Evolutionary conservation across 768 basidiomycete genomes (phyloP).

Genomic region (Filobasidium floriforme): DNA sequence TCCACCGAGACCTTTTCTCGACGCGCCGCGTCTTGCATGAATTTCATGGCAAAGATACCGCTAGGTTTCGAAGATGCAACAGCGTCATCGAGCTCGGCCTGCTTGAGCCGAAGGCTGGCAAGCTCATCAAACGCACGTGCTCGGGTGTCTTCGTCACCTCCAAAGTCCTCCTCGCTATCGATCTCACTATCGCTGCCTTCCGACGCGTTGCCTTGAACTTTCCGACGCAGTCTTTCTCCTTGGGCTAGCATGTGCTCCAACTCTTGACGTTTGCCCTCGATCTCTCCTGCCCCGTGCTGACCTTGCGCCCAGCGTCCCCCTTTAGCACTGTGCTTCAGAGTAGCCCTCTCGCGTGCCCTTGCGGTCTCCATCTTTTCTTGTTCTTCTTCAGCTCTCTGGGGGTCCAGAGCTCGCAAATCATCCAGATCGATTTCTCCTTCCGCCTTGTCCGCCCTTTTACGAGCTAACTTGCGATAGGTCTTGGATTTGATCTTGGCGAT

Average conservation of each 20-base stretch:
- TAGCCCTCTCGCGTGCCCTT: constrained; percentile 80
- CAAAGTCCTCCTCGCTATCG: constrained; percentile 49
- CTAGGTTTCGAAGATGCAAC: constrained; percentile 49
- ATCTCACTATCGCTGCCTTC: constrained; percentile 47
- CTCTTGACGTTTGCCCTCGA: constrained; percentile 59
- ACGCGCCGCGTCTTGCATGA: constrained; percentile 88
- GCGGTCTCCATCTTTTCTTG: constrained; percentile 65
- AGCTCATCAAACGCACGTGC: constrained; percentile 71
- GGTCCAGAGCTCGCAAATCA: constrained; percentile 53
- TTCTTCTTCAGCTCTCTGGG: constrained; percentile 51
- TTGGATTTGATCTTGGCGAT: constrained; percentile 94
- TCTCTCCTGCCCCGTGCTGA: constrained; percentile 48
- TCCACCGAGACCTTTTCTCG: constrained; percentile 57
- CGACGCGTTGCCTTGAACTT: constrained; percentile 59
- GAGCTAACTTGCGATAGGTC: constrained; percentile 73
- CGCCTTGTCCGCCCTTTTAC: constrained; percentile 66
- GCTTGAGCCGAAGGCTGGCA: constrained; percentile 50
- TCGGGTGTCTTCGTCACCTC: constrained; percentile 55
- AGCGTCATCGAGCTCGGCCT: constrained; percentile 38
- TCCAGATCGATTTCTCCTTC: constrained; percentile 42
- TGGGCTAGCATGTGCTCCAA: constrained; percentile 78
- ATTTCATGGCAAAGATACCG: constrained; percentile 90
- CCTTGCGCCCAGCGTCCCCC: constrained; percentile 52
- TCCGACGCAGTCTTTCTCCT: constrained; percentile 67
- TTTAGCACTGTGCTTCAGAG: constrained; percentile 75